phyloP scores from a whole-genome alignment of 257 asterid species.

The Hygrophila difformis region DNA sequence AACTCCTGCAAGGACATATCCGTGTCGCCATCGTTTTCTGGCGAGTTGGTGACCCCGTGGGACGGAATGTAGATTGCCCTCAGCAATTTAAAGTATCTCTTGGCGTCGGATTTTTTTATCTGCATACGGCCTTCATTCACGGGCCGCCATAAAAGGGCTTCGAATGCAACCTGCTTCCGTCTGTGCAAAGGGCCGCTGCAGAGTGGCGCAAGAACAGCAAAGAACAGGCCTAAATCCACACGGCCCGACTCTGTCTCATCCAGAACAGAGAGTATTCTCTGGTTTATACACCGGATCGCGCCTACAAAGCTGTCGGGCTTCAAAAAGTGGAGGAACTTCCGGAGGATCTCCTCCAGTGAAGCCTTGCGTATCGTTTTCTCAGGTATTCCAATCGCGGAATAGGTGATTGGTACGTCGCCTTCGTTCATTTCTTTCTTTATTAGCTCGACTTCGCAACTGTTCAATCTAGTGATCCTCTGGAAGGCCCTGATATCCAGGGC shows the following conservation, averaged over 20 bases:
- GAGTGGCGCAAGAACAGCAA: constrained; percentile 75
- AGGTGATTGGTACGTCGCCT: constrained; percentile 66
- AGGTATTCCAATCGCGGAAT: constrained; percentile 72
- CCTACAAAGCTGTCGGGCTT: constrained; percentile 93
- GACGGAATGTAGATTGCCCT: constrained; percentile 83
- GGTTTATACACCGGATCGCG: constrained; percentile 84
- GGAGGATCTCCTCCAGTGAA: constrained; percentile 68
- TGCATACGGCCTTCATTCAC: constrained; percentile 60
- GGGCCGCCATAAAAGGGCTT: constrained; percentile 88
- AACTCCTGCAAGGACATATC: constrained; percentile 63
- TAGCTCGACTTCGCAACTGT: constrained; percentile 68
- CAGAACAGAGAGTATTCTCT: constrained; percentile 65
- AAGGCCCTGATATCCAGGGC: constrained; percentile 83
- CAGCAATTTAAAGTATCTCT: constrained; percentile 55
- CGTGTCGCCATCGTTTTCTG: constrained; percentile 68
- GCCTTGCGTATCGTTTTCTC: constrained; percentile 90
- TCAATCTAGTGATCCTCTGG: constrained; percentile 84
- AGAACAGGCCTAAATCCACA: constrained; percentile 88
- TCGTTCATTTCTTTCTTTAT: constrained; percentile 83
- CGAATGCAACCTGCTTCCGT: constrained; percentile 75
- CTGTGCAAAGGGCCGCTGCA: constrained; percentile 73
- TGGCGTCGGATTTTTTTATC: constrained; percentile 68
- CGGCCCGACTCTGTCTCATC: constrained; percentile 86
- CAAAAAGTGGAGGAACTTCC: constrained; percentile 67
- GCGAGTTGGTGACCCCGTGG: constrained; percentile 61